Base-by-base conservation (phyloP, 2,329 filamentous ascomycete species). In the Exophiala xenobiotica region DNA sequence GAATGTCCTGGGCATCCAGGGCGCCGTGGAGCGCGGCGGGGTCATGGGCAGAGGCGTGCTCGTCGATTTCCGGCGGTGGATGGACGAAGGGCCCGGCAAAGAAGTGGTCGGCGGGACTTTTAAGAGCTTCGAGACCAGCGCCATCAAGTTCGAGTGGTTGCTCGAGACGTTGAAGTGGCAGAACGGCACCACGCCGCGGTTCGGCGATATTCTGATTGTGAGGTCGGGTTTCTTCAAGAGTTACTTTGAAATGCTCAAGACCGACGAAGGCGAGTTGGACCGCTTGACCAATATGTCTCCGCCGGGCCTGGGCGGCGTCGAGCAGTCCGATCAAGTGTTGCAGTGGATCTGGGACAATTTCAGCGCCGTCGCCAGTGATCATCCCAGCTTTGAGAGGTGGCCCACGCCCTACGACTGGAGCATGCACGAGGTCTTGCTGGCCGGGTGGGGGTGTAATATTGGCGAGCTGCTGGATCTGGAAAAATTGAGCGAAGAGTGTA, bases 11-110 rank as follows among this genome's bases (percentile, higher is more conserved):
- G 60, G 60, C 9, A 58, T 62, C 16, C 59, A 59, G 68, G 70
- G 66, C 26, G 64, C 64, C 7, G 66, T 65, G 7, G 64, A 68
- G 31, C 65, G 65, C 2, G 69, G 69, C 20, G 70, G 71, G 2
- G 69, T 76, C 20, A 68, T 73, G 40, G 74, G 73, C 23, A 70
- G 74, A 3, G 74, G 74, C n/a, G 68, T 78, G n/a, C 67, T 78
- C 16, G 60, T 77, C 16, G 75, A 77, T 64, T 76, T 71, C 42
- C 64, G 62, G 4, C 62, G 69, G 1, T 79, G 72, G 68, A 59
- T 54, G 7, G 58, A 59, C 2, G 57, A 74, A n/a, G 67, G 70
- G 1, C 63, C 70, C 2, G 49, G 54, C 11, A 2, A 33, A 24
- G 56, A 54, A 1, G 20, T 56, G 22, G 56, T 52, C 9, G 48